Evolutionary conservation across 139 green algal species (phyloP), one percentile per base, ranked within the genome.

Genomic region (Astrephomene gubernaculifera): DNA sequence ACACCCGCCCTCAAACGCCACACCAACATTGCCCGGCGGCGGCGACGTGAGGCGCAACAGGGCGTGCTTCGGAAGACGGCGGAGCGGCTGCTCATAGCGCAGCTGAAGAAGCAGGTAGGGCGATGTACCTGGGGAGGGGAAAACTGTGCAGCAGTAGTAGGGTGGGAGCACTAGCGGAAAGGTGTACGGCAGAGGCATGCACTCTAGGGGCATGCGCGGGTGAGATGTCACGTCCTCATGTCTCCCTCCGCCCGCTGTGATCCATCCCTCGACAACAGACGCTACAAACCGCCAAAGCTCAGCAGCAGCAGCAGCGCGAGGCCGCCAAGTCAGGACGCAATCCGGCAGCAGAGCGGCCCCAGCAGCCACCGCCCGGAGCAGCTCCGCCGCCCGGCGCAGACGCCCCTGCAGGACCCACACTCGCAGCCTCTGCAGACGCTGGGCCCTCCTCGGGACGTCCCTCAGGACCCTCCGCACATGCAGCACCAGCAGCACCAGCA

Each of bases 41-140:
- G 94, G 67, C 93, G 94, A 65, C 84, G 95, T 0, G 96, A 98
- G 71, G 82, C 92, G 68, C 95, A 98, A 89, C 79, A 91, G 41
- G 87, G 85, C 10, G 88, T 89, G 71, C 80, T 98, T 53, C 88
- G 91, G 25, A 92, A 93, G 64, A 95, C 94, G 12, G 97, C 98
- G 2, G 97, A 99, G 88, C 98, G 97, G 93, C 90, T 99, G 41
- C 93, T 99, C 21, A 54, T 99, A 25, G 95, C 94, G 68, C 92
- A 97, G 88, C 91, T 99, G 29, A 97, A 97, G 86, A 84, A 81
- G 71, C 84, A 91, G 45, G 90, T 90, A 9, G n/a, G 71, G 27
- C 29, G 9, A 29, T 1, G 25, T 12, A 57, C 49, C 17, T 12
- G 49, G 49, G 49, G 17, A 60, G 52, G 17, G 17, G 21, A 17